Evolutionary conservation across 2,329 filamentous ascomycete genomes (phyloP), one percentile per base, ranked within the genome.

Genomic region (Xylaria polymorpha): DNA sequence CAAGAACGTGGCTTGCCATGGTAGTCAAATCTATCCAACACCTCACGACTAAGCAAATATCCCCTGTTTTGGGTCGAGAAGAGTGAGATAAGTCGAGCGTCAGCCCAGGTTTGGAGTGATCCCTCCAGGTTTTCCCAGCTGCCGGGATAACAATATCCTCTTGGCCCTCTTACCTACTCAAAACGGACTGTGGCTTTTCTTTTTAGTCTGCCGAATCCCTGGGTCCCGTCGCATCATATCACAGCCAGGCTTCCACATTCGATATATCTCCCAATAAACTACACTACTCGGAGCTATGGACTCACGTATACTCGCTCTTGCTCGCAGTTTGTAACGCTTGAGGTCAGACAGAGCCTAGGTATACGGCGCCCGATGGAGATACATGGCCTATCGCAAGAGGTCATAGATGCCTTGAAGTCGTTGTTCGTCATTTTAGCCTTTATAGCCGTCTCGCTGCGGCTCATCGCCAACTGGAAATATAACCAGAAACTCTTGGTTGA

Each of bases 401-500:
- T 55, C 22, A 32, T 72, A 37, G 64, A 68, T 53, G 68, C 43
- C 62, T 62, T 72, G 57, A 72, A 72, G 59, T 43, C 46, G 22
- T 35, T 70, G 22, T 70, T 72, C 25, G 41, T 72, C 22, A 50
- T 1, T 12, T 55, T 70, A n/a, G 58, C 64, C 6, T 48, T 64
- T 2, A 43, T 72, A 32, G 55, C 68, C 12, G 68, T 72, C 58
- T 41, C 48, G 18, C 43, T 67, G 25, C 68, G 70, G 5, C 63
- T 72, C 25, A 15, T 71, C 29, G 66, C 70, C 29, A 72, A 72
- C 29, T 72, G 68, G 68, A 66, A 62, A 35, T 72, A 68, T 43
- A 71, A 60, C 50, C 61, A 60, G 46, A 66, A 43, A 46, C 51
- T 72, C 43, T 41, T 72, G 25, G 32, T 72, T 14, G 70, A 72